Evolutionary conservation across 2,329 filamentous ascomycete genomes (phyloP), one percentile per base, ranked within the genome.

Genomic region (Penicillium decumbens): DNA sequence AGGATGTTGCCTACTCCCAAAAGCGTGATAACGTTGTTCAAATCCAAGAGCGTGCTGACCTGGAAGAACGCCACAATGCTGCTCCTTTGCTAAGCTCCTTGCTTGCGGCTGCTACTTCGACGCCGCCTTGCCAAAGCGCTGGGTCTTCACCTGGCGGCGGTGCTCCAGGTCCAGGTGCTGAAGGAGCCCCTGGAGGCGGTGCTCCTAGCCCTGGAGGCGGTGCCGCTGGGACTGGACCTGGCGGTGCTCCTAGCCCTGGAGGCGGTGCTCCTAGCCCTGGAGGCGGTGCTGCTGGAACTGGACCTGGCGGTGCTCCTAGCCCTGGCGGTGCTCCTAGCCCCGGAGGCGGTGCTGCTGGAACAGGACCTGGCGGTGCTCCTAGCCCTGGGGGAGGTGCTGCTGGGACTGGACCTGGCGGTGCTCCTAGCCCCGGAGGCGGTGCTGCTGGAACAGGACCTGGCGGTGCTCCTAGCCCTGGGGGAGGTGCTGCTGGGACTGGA

Each of bases 21-120:
- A 20, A 18, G 8, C 33, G 33, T 12, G 33, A 37, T 18, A 18
- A 37, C 20, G 4, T 37, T 23, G 18, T 12, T 8, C 15, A 37
- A 8, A 9, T 37, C 15, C 33, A 20, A 20, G 33, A 37, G 33
- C 18, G 33, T 4, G 18, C 33, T 10, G 41, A 42, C 15, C 7
- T 51, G 29, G 23, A 45, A 35, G 33, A 40, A 25, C 50, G 46
- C 6, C 43, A 47, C 40, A 41, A 45, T 25, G 27, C 52, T 10
- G 43, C 20, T 23, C 20, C 20, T 6, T 18, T 49, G n/a, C 38
- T 38, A 35, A 40, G 42, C 33, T 45, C 44, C 3, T 12, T 54
- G n/a, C 45, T 47, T 32, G 39, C 53, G 25, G 28, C 48, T 24
- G 33, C 9, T 8, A 37, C 33, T 9, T 6, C 15, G 15, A 37